These are phyloP conservation scores for Floccularia luteovirens DNA, from an alignment of 768 basidiomycete species.

Conservation along the genomic window DNA sequence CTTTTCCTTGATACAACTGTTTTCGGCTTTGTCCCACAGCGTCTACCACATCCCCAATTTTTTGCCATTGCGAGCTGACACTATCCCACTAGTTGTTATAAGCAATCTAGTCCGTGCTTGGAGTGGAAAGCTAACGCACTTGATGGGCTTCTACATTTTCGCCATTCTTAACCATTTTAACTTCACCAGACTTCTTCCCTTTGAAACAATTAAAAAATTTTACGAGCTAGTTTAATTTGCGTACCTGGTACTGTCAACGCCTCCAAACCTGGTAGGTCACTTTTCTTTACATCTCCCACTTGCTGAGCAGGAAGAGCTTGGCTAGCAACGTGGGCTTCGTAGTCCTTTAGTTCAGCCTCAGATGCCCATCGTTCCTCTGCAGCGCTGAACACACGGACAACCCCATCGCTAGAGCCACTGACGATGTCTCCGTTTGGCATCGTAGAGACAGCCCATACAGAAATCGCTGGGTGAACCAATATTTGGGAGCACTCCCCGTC, in stretches of 20 bases:
- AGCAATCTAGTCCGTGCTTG: constrained; percentile 1
- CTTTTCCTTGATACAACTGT: constrained; percentile 87
- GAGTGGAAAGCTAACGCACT: constrained; percentile 30
- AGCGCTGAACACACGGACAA: constrained; percentile 80
- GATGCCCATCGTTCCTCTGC: constrained; percentile 69
- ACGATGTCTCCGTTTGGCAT: constrained; percentile 91
- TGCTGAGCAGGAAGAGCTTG: constrained; percentile 82
- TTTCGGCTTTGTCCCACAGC: constrained; percentile 87
- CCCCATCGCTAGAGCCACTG: constrained; percentile 84
- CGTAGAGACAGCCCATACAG: constrained; percentile 90
- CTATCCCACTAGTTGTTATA: constrained; percentile 69
- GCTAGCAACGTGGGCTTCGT: constrained; percentile 68
- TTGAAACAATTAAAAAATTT: not conserved
- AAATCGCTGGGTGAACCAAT: constrained; percentile 89
- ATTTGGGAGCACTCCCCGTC: constrained; percentile 88
- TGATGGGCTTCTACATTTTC: constrained; percentile 86
- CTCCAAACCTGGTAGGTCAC: constrained; percentile 83
- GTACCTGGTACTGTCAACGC: constrained; percentile 66
- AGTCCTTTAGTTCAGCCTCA: constrained; percentile 53
- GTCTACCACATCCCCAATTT: constrained; percentile 94
- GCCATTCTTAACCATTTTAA: constrained; percentile 82
- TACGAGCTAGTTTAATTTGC: constrained; percentile 11
- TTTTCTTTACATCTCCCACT: constrained; percentile 89
- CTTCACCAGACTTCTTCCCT: constrained; percentile 93
- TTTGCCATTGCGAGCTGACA: constrained; percentile 67